Conservation (phyloP, 352 stramenopile genomes). For the Peronospora destructor region DNA sequence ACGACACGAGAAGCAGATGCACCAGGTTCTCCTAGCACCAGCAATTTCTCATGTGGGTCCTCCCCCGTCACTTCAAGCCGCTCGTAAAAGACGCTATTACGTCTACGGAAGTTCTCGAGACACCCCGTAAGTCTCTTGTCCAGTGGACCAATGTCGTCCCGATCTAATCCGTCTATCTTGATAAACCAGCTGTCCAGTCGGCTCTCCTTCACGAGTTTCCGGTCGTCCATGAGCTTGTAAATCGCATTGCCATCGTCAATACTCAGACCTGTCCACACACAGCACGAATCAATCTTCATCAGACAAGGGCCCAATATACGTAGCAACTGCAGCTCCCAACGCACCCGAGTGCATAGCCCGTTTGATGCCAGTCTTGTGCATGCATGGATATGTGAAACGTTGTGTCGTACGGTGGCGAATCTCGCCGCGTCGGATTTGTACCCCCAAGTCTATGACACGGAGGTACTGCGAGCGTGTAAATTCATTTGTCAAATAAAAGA, state of each 20-base stretch:
- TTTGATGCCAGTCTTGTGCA: slow-evolving; percentile 59
- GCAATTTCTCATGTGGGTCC: slow-evolving; percentile 49
- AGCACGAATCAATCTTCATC: too few species aligned
- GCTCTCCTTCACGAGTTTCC: slow-evolving; percentile 31
- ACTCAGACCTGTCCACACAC: slow-evolving; percentile 34
- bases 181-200: slow-evolving; percentile 44
- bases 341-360: slow-evolving; percentile 49
- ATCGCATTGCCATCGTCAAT: slow-evolving; percentile 73
- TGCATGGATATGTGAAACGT: slow-evolving; percentile 34
- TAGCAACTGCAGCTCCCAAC: not conserved
- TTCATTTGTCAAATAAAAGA: not conserved
- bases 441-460: slow-evolving; percentile 50
- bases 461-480: slow-evolving; percentile 37
- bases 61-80: slow-evolving; percentile 45
- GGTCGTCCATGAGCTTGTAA: slow-evolving; percentile 38
- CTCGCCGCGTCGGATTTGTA: slow-evolving; percentile 72
- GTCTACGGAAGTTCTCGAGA: slow-evolving; percentile 32
- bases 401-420: slow-evolving; percentile 44
- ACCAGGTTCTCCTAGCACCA: slow-evolving; percentile 18
- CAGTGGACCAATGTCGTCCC: slow-evolving; percentile 42
- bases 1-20: slow-evolving; percentile 5
- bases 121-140: slow-evolving; percentile 47
- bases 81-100: slow-evolving; percentile 39
- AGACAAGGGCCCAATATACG: too few species aligned
- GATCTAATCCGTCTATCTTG: slow-evolving; percentile 55